Conservation (phyloP, 1,139 yeast species). For the Candida freyschussii region DNA sequence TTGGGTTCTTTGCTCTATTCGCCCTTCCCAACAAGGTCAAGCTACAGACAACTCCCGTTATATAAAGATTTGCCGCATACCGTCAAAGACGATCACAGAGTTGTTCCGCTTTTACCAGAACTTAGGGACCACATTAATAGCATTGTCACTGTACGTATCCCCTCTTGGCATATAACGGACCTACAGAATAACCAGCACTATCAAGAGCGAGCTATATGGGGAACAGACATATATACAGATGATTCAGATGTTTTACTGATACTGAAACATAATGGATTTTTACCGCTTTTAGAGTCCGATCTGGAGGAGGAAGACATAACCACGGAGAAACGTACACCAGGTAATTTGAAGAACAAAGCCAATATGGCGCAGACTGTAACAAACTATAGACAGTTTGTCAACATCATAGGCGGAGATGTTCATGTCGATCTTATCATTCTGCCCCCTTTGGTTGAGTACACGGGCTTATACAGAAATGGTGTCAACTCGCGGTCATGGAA, state of each 20-base stretch:
- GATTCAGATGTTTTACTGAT: slow-evolving; percentile 82
- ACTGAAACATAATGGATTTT: slow-evolving; percentile 68
- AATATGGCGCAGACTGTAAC: slow-evolving; percentile 28
- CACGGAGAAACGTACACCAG: slow-evolving; percentile 29
- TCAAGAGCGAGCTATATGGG: slow-evolving; percentile 70
- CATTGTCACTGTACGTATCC: slow-evolving; percentile 60
- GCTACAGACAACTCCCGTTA: slow-evolving; percentile 25
- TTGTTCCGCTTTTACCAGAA: slow-evolving; percentile 38
- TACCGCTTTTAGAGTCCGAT: slow-evolving; percentile 39
- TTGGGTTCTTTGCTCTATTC: slow-evolving; percentile 61
- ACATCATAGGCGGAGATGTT: slow-evolving; percentile 42
- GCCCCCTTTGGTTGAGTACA: slow-evolving; percentile 60
- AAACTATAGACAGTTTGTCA: slow-evolving; percentile 24
- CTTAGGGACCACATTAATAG: slow-evolving; percentile 52
- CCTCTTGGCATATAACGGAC: slow-evolving; percentile 34
- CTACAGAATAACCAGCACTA: slow-evolving; percentile 30
- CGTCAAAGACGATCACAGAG: slow-evolving; percentile 4
- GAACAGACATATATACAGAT: slow-evolving; percentile 87
- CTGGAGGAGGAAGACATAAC: slow-evolving; percentile 16
- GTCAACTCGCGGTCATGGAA: slow-evolving; percentile 73
- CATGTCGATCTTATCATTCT: slow-evolving; percentile 65
- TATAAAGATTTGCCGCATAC: slow-evolving; percentile 5
- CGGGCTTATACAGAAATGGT: slow-evolving; percentile 62
- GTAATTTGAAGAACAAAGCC: slow-evolving; percentile 28
- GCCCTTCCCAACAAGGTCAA: slow-evolving; percentile 44